These are phyloP conservation scores for Tolypocladium inflatum DNA, from an alignment of 2,329 filamentous ascomycete species.

Conservation along the genomic window DNA sequence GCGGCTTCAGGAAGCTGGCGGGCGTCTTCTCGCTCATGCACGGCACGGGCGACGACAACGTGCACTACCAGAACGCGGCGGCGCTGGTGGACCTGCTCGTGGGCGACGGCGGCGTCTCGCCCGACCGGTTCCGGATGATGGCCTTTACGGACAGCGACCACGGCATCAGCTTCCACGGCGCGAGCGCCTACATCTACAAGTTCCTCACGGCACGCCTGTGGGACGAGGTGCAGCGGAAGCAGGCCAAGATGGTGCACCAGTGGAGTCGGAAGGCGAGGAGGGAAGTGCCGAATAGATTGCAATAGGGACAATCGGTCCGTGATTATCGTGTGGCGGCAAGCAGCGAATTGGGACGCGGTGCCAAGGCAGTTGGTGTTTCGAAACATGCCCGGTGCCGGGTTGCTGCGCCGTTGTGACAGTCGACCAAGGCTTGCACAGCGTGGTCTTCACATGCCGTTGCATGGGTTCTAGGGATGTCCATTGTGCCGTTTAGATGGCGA, in stretches of 20 bases:
- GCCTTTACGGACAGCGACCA: conserved; percentile 60
- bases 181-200: conserved; percentile 48
- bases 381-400: too few species aligned
- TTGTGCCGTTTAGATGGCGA: not conserved
- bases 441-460: not conserved
- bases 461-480: not conserved
- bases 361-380: too few species aligned
- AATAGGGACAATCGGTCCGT: not conserved
- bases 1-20: conserved; percentile 52
- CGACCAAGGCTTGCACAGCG: too few species aligned
- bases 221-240: conserved; percentile 48
- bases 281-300: not conserved
- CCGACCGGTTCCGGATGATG: conserved; percentile 52
- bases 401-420: too few species aligned
- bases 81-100: conserved; percentile 53
- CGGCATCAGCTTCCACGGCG: conserved; percentile 48
- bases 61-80: conserved; percentile 60
- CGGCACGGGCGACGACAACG: conserved; percentile 61
- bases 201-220: conserved; percentile 51
- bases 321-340: not conserved
- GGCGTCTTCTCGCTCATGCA: conserved; percentile 56
- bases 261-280: conserved; percentile 16
- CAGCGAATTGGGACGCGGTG: too few species aligned
- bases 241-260: conserved; percentile 22
- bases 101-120: conserved; percentile 45